phyloP scores from a whole-genome alignment of 2,329 filamentous ascomycete genomes.

The Emydomyces testavorans region DNA sequence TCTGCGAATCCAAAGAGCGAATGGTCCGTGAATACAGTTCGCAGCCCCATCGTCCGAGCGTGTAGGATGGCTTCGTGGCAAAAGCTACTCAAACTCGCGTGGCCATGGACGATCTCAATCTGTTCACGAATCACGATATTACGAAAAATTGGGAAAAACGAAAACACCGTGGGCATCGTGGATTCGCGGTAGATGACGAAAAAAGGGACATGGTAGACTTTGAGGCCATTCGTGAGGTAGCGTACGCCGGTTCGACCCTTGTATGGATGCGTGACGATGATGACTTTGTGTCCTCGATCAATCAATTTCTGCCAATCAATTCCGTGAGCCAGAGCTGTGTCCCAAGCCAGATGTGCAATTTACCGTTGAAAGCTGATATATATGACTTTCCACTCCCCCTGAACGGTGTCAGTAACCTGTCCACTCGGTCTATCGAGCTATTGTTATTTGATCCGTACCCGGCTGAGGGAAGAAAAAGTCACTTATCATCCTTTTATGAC shows the following conservation, averaged over 20 bases:
- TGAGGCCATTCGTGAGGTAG: slow-evolving; percentile 93
- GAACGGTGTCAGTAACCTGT: neutral
- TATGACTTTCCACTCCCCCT: slow-evolving; percentile 92
- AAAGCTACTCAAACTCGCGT: slow-evolving; percentile 81
- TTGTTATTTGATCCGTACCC: slow-evolving; percentile 34
- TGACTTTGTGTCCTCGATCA: slow-evolving; percentile 93
- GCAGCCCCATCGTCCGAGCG: slow-evolving; percentile 86
- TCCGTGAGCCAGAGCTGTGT: neutral
- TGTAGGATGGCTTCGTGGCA: slow-evolving; percentile 93
- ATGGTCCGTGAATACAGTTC: slow-evolving; percentile 95
- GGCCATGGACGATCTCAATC: slow-evolving; percentile 97
- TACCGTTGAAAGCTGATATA: slow-evolving; percentile 84
- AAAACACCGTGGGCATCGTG: slow-evolving; percentile 94
- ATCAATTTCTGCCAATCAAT: slow-evolving; percentile 59
- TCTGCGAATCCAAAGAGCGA: slow-evolving; percentile 96
- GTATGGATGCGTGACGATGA: slow-evolving; percentile 94
- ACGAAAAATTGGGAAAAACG: slow-evolving; percentile 93
- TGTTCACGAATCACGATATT: slow-evolving; percentile 90
- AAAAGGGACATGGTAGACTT: slow-evolving; percentile 96
- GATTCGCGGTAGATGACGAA: slow-evolving; percentile 88
- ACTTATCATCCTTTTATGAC: slow-evolving; percentile 95
- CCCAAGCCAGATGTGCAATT: slow-evolving; percentile 14
- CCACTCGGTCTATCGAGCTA: neutral
- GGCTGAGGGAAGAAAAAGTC: slow-evolving; percentile 99
- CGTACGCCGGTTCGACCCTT: slow-evolving; percentile 80